Percentiles rank a stretch among this genome's conserved stretches.
Evolutionary conservation across 441 rosid genomes (phyloP).

Genomic region (Pelargonium myrrhifolium): DNA sequence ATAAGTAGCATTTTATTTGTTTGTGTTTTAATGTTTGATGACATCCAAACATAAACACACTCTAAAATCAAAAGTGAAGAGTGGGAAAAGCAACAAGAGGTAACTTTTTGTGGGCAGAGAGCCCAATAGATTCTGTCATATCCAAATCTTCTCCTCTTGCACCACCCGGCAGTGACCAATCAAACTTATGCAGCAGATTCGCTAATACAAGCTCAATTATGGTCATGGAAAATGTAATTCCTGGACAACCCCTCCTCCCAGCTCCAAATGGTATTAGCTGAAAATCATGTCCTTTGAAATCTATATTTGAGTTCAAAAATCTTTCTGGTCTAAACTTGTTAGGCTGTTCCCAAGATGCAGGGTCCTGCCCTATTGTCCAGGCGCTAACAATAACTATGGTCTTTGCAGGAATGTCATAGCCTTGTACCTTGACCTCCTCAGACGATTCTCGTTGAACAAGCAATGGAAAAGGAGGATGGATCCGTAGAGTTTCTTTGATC

Average conservation of each 20-base stretch:
- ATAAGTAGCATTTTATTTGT: too few species aligned
- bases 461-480: conserved; percentile 10
- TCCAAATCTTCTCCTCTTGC: conserved; percentile 10
- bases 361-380: conserved; percentile 14
- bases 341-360: conserved; percentile 8
- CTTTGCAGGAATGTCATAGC: conserved; percentile 14
- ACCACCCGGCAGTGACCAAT: conserved; percentile 21
- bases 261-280: conserved; percentile 17
- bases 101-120: conserved; percentile 11
- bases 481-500: conserved; percentile 7
- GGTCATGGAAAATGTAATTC: conserved; percentile 14
- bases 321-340: conserved; percentile 16
- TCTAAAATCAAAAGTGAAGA: neutral
- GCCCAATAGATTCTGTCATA: conserved; percentile 12
- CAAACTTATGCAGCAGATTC: conserved; percentile 20
- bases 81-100: conserved; percentile 22
- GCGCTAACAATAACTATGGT: conserved; percentile 3
- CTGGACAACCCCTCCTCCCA: conserved; percentile 21
- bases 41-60: too few species aligned
- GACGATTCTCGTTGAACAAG: conserved; percentile 7
- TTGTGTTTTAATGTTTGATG: too few species aligned
- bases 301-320: conserved; percentile 5
- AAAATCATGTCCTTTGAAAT: conserved; percentile 15
- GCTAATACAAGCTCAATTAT: conserved; percentile 22
- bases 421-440: conserved; percentile 6